phyloP scores from a whole-genome alignment of 345 rosid genomes.

The Chamaenerion angustifolium region DNA sequence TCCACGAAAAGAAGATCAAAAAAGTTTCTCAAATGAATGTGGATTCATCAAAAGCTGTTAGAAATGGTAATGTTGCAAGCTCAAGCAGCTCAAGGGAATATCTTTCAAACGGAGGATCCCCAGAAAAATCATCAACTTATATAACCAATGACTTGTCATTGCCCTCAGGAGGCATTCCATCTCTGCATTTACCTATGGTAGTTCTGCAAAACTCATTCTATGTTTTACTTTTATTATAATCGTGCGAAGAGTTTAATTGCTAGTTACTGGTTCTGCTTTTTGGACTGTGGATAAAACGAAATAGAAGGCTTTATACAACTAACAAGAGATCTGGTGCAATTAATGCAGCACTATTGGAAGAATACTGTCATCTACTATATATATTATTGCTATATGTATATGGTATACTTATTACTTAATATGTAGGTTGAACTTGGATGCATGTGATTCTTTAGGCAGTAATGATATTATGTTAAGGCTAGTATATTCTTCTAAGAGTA shows the following conservation, averaged over 20 bases:
- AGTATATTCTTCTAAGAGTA: too few species aligned
- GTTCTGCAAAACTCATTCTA: slow-evolving; percentile 14
- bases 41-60: slow-evolving; percentile 49
- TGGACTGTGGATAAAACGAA: background rate
- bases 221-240: background rate
- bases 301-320: too few species aligned
- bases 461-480: too few species aligned
- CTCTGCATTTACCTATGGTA: slow-evolving; percentile 88
- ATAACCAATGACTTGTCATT: slow-evolving; percentile 40
- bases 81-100: slow-evolving; percentile 39
- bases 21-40: slow-evolving; percentile 65
- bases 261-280: background rate
- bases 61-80: slow-evolving; percentile 60
- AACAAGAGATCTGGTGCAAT: too few species aligned
- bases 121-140: slow-evolving; percentile 26
- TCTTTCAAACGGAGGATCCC: slow-evolving; percentile 51
- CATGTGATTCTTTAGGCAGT: too few species aligned
- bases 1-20: slow-evolving; percentile 93
- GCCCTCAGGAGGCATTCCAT: slow-evolving; percentile 64
- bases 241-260: background rate
- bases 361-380: too few species aligned
- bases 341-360: too few species aligned
- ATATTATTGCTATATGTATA: too few species aligned
- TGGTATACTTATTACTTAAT: too few species aligned
- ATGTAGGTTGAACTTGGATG: too few species aligned